phyloP scores from a whole-genome alignment of 441 rosid genomes.

The Brassica hybrid region DNA sequence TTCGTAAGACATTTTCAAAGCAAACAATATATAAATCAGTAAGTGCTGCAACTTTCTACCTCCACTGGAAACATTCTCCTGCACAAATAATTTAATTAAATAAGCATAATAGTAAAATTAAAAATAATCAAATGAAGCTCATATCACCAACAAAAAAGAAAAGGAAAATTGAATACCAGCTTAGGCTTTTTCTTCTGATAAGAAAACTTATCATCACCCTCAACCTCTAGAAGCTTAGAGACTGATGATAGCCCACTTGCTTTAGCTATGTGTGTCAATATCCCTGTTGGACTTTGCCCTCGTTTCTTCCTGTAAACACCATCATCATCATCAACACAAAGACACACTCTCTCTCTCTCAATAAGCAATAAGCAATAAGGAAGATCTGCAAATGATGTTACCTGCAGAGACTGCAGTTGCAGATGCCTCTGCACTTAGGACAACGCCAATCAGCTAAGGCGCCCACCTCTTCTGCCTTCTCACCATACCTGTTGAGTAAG shows the following conservation, averaged over 20 bases:
- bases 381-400: constrained; percentile 31
- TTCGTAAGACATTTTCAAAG: background rate
- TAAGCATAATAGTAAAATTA: background rate
- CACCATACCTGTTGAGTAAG: constrained; percentile 80
- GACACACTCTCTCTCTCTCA: background rate
- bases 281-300: constrained; percentile 83
- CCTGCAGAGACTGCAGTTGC: constrained; percentile 93
- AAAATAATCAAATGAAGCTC: background rate
- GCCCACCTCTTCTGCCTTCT: constrained; percentile 69
- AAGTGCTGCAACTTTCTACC: background rate
- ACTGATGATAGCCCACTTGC: constrained; percentile 75
- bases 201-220: constrained; percentile 49
- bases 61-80: constrained; percentile 33
- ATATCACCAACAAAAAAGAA: background rate
- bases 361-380: background rate
- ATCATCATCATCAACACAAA: background rate
- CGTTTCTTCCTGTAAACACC: constrained; percentile 63
- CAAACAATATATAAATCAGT: background rate
- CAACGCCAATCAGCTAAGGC: constrained; percentile 65
- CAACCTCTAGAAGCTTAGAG: constrained; percentile 61
- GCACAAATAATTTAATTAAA: background rate
- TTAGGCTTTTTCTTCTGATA: constrained; percentile 41
- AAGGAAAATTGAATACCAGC: background rate
- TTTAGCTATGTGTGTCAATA: constrained; percentile 64
- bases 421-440: constrained; percentile 84